These are phyloP conservation scores for Wickerhamomyces chaumierensis DNA, from an alignment of 805 yeast species.

Conservation along the genomic window DNA sequence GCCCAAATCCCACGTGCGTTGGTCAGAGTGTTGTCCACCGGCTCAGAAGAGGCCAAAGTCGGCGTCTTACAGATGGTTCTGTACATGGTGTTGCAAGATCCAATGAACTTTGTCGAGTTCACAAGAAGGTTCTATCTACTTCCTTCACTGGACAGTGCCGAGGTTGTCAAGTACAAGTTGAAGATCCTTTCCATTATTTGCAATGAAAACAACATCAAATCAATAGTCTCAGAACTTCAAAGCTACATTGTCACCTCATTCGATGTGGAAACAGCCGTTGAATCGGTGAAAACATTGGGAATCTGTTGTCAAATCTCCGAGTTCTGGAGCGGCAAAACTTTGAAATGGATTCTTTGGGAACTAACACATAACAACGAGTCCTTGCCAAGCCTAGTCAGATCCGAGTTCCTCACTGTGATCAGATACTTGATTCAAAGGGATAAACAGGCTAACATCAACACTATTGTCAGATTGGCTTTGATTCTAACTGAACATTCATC, in stretches of 20 bases:
- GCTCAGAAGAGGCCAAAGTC: conserved; percentile 23
- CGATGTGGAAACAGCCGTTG: conserved; percentile 21
- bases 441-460: conserved; percentile 39
- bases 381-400: conserved; percentile 24
- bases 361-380: conserved; percentile 22
- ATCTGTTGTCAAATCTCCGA: conserved; percentile 39
- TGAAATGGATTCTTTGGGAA: conserved; percentile 53
- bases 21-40: conserved; percentile 26
- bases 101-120: conserved; percentile 24
- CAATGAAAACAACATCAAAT: conserved; percentile 36
- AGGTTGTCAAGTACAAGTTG: conserved; percentile 42
- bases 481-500: conserved; percentile 17
- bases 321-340: conserved; percentile 40
- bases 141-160: conserved; percentile 35
- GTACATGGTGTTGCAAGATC: conserved; percentile 25
- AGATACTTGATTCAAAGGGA: conserved; percentile 60
- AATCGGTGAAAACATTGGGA: conserved; percentile 53
- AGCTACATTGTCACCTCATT: conserved; percentile 32
- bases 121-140: conserved; percentile 41
- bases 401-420: conserved; percentile 63
- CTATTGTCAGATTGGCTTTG: conserved; percentile 39
- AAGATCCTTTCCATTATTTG: conserved; percentile 50
- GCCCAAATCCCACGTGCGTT: conserved; percentile 40
- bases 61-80: conserved; percentile 38
- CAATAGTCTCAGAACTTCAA: conserved; percentile 51